phyloP scores from a whole-genome alignment of 331 rosid species.

The Malus hybrid region DNA sequence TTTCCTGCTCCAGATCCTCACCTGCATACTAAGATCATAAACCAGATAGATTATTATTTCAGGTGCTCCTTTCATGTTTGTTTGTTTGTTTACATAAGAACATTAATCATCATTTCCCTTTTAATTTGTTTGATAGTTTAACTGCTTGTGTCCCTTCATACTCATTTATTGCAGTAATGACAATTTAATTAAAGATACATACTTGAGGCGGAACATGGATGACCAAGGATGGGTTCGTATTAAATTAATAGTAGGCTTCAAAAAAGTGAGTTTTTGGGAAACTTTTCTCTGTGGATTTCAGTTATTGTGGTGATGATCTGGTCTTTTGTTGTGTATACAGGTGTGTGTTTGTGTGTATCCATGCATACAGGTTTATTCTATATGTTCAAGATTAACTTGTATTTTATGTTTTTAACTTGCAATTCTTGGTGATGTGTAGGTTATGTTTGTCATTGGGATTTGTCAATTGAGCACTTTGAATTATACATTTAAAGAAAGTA shows the following conservation, averaged over 20 bases:
- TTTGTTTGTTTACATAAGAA: background rate
- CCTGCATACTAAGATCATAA: constrained; percentile 47
- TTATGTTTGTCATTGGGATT: background rate
- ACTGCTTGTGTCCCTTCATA: constrained; percentile 5
- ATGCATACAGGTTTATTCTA: background rate
- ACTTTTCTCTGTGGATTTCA: background rate
- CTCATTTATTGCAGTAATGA: constrained; percentile 54
- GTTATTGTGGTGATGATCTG: background rate
- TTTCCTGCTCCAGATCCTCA: constrained; percentile 41
- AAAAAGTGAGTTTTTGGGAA: constrained; percentile 53
- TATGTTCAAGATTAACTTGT: background rate
- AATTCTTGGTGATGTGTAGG: background rate
- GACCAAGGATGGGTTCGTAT: constrained; percentile 78
- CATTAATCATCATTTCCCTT: background rate
- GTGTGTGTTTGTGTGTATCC: background rate
- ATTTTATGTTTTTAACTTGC: background rate
- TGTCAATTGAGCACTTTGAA: background rate
- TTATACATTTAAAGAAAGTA: background rate
- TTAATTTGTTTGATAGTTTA: constrained; percentile 11
- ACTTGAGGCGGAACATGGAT: constrained; percentile 76
- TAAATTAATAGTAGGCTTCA: constrained; percentile 63
- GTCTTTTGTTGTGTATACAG: background rate
- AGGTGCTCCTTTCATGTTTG: constrained; percentile 42
- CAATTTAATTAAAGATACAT: constrained; percentile 67
- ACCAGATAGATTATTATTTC: constrained; percentile 79